These are phyloP conservation scores for Datisca glomerata DNA, from an alignment of 306 rosid species.

Conservation along the genomic window DNA sequence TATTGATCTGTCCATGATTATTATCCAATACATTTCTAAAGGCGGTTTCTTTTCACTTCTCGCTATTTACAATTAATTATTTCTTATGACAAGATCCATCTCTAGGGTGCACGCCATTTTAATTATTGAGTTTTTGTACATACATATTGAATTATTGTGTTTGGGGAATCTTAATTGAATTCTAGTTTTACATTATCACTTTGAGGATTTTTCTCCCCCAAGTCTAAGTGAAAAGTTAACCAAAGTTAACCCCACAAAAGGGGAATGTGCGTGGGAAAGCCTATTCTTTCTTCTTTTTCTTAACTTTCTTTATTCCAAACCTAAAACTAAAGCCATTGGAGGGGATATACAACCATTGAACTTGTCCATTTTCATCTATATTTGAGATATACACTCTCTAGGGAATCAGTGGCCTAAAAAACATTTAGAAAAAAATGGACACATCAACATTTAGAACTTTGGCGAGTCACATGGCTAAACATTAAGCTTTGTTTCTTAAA, in stretches of 20 bases:
- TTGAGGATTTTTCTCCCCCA: slow-evolving; percentile 26
- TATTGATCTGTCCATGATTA: background rate
- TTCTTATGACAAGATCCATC: no score
- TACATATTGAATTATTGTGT: slow-evolving; percentile 17
- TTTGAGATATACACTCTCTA: slow-evolving; percentile 16
- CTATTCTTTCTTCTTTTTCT: slow-evolving; percentile 10
- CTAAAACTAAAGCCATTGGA: slow-evolving; percentile 44
- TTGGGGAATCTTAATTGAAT: slow-evolving; percentile 25
- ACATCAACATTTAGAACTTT: slow-evolving; percentile 22
- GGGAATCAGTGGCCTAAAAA: slow-evolving; percentile 28
- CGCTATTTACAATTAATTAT: background rate
- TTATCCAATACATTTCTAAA: background rate
- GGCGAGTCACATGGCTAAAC: slow-evolving; percentile 9
- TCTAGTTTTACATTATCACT: slow-evolving; percentile 30
- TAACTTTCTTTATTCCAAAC: slow-evolving; percentile 58
- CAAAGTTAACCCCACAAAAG: slow-evolving; percentile 48
- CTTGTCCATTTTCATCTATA: slow-evolving; percentile 29
- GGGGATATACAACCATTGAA: background rate
- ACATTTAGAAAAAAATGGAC: slow-evolving; percentile 16
- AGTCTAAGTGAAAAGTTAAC: slow-evolving; percentile 41
- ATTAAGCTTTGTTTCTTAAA: slow-evolving; percentile 5
- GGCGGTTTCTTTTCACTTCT: background rate
- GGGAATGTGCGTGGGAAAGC: slow-evolving; percentile 42
- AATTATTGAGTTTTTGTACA: background rate
- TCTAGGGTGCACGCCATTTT: slow-evolving; percentile 10